phyloP scores from a whole-genome alignment of 306 rosid genomes.

The Cicer cuneatum region DNA sequence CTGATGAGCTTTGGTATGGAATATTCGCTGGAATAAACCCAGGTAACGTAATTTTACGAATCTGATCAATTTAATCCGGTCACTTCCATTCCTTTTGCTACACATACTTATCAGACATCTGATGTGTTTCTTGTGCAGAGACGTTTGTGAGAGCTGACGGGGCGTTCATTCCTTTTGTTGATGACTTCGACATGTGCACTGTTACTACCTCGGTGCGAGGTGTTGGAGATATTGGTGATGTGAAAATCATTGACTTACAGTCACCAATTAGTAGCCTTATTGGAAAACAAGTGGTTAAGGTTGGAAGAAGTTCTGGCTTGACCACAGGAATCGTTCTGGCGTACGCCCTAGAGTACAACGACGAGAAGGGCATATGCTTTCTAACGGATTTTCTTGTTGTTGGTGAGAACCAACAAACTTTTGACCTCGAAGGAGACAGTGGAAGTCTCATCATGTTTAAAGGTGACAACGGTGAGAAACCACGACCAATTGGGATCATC shows the following conservation, averaged over 20 bases:
- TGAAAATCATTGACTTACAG: constrained; percentile 88
- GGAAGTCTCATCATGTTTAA: constrained; percentile 94
- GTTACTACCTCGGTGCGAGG: constrained; percentile 90
- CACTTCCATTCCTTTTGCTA: constrained; percentile 9
- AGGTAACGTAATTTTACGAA: constrained; percentile 58
- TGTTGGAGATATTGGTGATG: constrained; percentile 82
- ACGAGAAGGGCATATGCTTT: constrained; percentile 99
- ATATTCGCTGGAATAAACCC: constrained; percentile 99
- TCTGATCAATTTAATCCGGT: constrained; percentile 30
- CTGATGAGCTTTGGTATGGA: constrained; percentile 98
- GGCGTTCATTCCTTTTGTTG: constrained; percentile 96
- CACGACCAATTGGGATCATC: constrained; percentile 90
- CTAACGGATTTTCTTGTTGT: constrained; percentile 97
- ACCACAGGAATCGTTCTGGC: constrained; percentile 94
- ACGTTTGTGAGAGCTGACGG: constrained; percentile 99
- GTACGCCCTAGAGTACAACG: constrained; percentile 95
- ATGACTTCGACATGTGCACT: constrained; percentile 93
- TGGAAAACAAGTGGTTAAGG: constrained; percentile 95
- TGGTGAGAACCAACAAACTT: constrained; percentile 98
- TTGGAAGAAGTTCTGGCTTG: constrained; percentile 99
- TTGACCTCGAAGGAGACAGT: constrained; percentile 99
- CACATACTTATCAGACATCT: constrained; percentile 8
- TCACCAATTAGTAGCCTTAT: constrained; percentile 84
- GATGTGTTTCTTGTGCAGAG: constrained; percentile 63
- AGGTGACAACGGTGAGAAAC: constrained; percentile 82